phyloP scores from a whole-genome alignment of 257 asterid genomes.

The Phtheirospermum japonicum region DNA sequence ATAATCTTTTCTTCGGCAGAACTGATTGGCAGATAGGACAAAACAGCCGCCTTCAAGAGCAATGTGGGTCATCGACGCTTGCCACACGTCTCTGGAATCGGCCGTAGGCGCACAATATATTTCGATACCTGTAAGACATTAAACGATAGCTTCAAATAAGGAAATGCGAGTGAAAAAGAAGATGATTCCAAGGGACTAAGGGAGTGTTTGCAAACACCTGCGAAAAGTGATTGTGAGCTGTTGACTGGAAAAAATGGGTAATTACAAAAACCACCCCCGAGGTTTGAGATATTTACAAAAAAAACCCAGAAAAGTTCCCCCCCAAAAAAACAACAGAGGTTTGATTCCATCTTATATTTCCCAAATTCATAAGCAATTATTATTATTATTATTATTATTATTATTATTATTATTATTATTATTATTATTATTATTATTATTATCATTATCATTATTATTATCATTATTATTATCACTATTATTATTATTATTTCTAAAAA shows the following conservation, averaged over 20 bases:
- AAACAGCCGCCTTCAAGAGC: slow-evolving; percentile 98
- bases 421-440: no score
- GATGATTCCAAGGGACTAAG: not conserved
- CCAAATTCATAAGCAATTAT: no score
- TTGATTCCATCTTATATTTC: no score
- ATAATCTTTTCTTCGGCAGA: slow-evolving; percentile 86
- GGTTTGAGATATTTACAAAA: no score
- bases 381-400: no score
- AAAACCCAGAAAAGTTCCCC: no score
- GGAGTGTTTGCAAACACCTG: no score
- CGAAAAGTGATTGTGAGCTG: not conserved
- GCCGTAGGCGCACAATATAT: slow-evolving; percentile 98
- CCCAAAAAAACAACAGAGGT: no score
- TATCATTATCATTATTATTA: no score
- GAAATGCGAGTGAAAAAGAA: not conserved
- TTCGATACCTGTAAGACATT: slow-evolving; percentile 57
- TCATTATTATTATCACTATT: no score
- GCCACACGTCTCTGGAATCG: slow-evolving; percentile 91
- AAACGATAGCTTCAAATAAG: slow-evolving; percentile 14
- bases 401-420: no score
- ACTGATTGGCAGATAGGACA: slow-evolving; percentile 91
- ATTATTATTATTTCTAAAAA: no score
- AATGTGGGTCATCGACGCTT: slow-evolving; percentile 93
- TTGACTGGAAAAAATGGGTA: not conserved
- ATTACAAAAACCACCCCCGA: not conserved